These are phyloP conservation scores for Blechomonas ayalai DNA, from an alignment of 208 protist species.

Conservation along the genomic window DNA sequence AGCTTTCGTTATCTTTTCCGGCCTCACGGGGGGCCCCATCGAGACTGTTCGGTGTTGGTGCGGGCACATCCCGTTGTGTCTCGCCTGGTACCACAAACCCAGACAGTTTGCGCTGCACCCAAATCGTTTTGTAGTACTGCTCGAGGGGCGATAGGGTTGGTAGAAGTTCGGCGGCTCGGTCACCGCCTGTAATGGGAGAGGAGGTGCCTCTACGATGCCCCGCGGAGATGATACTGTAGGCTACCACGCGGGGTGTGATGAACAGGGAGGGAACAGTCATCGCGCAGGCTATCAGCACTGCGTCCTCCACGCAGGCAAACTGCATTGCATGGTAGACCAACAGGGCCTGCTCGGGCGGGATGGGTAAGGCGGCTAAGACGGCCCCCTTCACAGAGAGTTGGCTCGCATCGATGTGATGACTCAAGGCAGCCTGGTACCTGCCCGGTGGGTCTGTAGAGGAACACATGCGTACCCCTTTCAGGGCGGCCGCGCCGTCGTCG, in stretches of 20 bases:
- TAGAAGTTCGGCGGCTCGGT: too few relatives aligned
- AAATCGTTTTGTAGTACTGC: conserved; percentile 16
- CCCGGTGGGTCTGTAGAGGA: background rate
- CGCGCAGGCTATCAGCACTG: conserved; percentile 56
- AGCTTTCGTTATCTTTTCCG: background rate
- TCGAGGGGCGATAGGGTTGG: conserved; percentile 35
- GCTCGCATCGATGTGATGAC: conserved; percentile 12
- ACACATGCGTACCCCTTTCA: too few relatives aligned
- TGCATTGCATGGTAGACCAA: conserved; percentile 58
- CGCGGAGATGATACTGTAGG: too few relatives aligned
- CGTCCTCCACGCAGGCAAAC: conserved; percentile 72
- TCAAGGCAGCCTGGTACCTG: background rate
- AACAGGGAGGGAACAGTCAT: conserved; percentile 65
- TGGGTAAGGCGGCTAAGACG: conserved; percentile 47
- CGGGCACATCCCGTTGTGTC: background rate
- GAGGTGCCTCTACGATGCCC: background rate
- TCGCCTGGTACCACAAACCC: conserved; percentile 5
- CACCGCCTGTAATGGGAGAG: background rate
- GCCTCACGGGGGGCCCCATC: conserved; percentile 1
- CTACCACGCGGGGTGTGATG: conserved; percentile 16
- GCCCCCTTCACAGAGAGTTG: conserved; percentile 38
- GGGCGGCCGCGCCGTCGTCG: background rate
- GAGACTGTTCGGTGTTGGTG: conserved; percentile 9
- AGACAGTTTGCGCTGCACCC: conserved; percentile 23
- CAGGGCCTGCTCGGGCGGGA: conserved; percentile 44